Evolutionary conservation across 371 early-diverging fungal species (phyloP).

Genomic region (Umbelopsis sp.): DNA sequence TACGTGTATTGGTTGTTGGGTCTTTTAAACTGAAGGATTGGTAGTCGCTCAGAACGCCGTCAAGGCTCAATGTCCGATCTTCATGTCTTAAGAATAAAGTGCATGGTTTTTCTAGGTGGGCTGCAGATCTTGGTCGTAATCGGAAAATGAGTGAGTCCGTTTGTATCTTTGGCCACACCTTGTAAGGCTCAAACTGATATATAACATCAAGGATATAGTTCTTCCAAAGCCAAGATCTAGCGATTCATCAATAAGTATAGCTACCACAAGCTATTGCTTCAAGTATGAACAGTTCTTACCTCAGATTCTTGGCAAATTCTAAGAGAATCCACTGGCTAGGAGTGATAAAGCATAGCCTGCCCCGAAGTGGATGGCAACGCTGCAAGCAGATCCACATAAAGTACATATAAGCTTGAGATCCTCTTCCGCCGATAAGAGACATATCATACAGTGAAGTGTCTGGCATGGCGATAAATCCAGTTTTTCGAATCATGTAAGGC

Average conservation of each 20-base stretch:
- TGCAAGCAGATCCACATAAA: slow-evolving; percentile 52
- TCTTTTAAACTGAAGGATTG: slow-evolving; percentile 19
- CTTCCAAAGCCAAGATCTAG: slow-evolving; percentile 62
- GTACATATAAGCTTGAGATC: slow-evolving; percentile 50
- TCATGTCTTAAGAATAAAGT: slow-evolving; percentile 47
- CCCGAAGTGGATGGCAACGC: slow-evolving; percentile 39
- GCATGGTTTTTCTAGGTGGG: neutral
- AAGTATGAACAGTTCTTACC: slow-evolving; percentile 29
- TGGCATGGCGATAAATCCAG: slow-evolving; percentile 60
- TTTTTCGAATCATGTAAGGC: slow-evolving; percentile 72
- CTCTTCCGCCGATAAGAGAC: slow-evolving; percentile 47
- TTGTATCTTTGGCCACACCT: slow-evolving; percentile 68
- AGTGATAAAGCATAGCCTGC: slow-evolving; percentile 50
- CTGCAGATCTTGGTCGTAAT: slow-evolving; percentile 33
- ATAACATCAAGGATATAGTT: slow-evolving; percentile 58
- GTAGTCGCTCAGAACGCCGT: slow-evolving; percentile 31
- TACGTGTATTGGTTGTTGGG: neutral
- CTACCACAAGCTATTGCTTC: neutral
- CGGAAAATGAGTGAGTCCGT: slow-evolving; percentile 70
- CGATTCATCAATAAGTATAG: no score
- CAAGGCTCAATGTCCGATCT: slow-evolving; percentile 31
- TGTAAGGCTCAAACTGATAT: slow-evolving; percentile 69
- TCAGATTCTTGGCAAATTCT: slow-evolving; percentile 62
- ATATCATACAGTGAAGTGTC: slow-evolving; percentile 61
- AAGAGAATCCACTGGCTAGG: slow-evolving; percentile 70